Evolutionary conservation across 2,329 filamentous ascomycete species (phyloP).

Genomic region (Fusarium longipes): DNA sequence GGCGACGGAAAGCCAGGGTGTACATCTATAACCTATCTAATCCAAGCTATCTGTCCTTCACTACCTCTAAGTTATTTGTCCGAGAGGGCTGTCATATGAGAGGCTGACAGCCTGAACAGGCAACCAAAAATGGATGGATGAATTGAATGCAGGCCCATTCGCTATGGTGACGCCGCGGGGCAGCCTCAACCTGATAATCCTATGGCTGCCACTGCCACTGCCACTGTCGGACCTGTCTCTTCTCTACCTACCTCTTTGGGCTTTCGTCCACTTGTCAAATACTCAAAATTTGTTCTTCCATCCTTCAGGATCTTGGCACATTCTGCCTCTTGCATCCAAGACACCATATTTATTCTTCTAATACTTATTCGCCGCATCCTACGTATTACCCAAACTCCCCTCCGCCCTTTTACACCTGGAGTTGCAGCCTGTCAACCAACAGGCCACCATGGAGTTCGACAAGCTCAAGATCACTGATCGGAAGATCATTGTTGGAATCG

Average conservation of each 20-base stretch:
- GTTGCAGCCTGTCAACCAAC: neutral
- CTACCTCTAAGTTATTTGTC: too few relatives aligned
- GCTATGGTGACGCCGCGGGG: slow-evolving; percentile 1
- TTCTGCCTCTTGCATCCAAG: neutral
- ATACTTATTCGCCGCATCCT: neutral
- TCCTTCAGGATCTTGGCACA: too few relatives aligned
- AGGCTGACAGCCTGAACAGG: neutral
- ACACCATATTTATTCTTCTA: neutral
- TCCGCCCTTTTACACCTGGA: neutral
- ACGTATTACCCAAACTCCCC: neutral
- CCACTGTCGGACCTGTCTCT: neutral
- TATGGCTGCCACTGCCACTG: neutral
- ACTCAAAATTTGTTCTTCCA: neutral
- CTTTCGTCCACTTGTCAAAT: neutral
- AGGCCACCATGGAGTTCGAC: slow-evolving; percentile 52
- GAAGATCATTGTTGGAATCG: slow-evolving; percentile 62
- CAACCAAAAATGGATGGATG: neutral
- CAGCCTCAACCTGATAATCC: neutral
- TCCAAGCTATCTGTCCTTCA: neutral
- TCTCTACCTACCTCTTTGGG: neutral
- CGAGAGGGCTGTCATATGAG: neutral
- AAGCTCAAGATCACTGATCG: slow-evolving; percentile 50
- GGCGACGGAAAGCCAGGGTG: neutral
- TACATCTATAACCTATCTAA: neutral
- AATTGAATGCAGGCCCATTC: neutral